Base-by-base conservation (phyloP, 176 grass and related monocot genomes). In the Oryza meridionalis region DNA sequence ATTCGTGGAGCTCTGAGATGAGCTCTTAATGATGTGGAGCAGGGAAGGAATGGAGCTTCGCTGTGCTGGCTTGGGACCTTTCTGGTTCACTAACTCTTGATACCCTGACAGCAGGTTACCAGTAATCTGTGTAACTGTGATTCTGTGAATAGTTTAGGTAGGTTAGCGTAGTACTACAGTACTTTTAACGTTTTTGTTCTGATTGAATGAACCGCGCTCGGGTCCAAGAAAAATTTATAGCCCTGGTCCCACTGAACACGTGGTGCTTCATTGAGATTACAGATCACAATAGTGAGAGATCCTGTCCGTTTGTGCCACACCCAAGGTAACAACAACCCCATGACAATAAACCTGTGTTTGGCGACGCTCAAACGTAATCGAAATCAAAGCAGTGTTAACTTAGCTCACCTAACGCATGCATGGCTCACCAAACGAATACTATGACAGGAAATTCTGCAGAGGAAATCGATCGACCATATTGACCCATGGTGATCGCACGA, bases 51-150 rank as follows among this genome's bases (percentile, higher is more conserved):
- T 27, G 32, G 8, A 63, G 29, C 51, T 72, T 42, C 24, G 55
- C 43, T 62, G 45, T 69, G 64, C 22, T 42, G 31, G 22, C 24
- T 63, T 6, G 55, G 19, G 19, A n/a, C 55, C 50, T 55, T 59
- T 59, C 42, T 3, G 16, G 16, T 55, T 55, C 50, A 55, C 55
- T 22, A 22, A 8, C 32, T 58, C 24, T 33, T 49, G 45, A 27
- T 29, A 50, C 83, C 78, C 77, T 71, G 55, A 65, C 42, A 85
- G 55, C 67, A 65, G 63, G 76, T 79, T 38, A 70, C 31, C 64
- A 14, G 33, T 68, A 10, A 13, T 35, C 26, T 10, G 11, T 26
- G 51, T 71, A 45, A 61, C 6, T 69, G n/a, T 35, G 5, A 35
- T 35, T 35, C 33, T 35, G 33, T 17, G 14, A 29, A 49, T 24